Evolutionary conservation across 169 alveolate species (phyloP).

Genomic region (Toxoplasma gondii): DNA sequence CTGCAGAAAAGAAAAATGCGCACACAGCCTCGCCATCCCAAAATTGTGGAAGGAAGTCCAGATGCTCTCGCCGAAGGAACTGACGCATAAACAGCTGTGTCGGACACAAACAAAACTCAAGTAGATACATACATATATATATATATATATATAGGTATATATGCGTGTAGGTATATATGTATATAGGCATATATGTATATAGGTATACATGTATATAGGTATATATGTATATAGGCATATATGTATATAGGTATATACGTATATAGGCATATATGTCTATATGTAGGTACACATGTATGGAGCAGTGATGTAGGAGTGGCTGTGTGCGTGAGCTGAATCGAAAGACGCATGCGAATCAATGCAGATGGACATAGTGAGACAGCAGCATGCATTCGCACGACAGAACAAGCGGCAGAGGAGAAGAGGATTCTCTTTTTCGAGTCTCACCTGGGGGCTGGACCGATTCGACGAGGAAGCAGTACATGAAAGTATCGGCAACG

Average conservation of each 20-base stretch:
- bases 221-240: too few relatives aligned
- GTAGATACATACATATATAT: neutral
- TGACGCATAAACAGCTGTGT: neutral
- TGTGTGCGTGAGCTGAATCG: too few relatives aligned
- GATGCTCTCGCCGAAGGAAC: neutral
- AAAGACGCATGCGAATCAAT: too few relatives aligned
- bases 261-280: too few relatives aligned
- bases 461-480: constrained; percentile 68
- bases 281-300: neutral
- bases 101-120: neutral
- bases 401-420: too few relatives aligned
- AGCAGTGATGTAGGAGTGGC: too few relatives aligned
- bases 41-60: neutral
- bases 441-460: constrained; percentile 61
- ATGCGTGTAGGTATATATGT: neutral
- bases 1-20: constrained; percentile 17
- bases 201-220: neutral
- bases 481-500: constrained; percentile 70
- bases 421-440: too few relatives aligned
- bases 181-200: too few relatives aligned
- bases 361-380: too few relatives aligned
- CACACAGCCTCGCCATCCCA: too few relatives aligned
- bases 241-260: neutral
- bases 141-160: neutral
- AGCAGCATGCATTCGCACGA: too few relatives aligned